Base-by-base conservation (phyloP, 1,284 basidiomycete genomes). In the Boletus smithii region DNA sequence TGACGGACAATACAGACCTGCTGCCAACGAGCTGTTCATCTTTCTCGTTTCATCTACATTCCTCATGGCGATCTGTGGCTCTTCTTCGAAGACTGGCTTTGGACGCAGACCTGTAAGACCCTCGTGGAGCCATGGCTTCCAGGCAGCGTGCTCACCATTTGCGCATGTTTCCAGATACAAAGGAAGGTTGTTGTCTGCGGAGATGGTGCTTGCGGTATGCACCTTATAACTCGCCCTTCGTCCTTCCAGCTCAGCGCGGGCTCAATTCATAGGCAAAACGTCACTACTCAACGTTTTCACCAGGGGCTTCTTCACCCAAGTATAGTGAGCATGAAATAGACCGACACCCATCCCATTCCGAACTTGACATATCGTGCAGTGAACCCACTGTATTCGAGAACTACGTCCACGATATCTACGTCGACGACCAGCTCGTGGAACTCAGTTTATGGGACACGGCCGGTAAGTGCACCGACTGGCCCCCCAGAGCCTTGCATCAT, bases 361-460 rank as follows among this genome's bases (percentile, higher is more conserved):
- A 27, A 5, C 34, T 9, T 18, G 4, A 34, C 33, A 17, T 14
- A 13, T 60, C n/a, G 10, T 14, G 20, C 49, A 92, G 90, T 58
- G 91, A 95, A 69, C 92, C 90, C 4, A 93, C 91, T 8, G 89
- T 93, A 8, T 94, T 95, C 56, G 92, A 95, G 68, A 95, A 95
- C 71, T 93, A 94, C 61, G 90, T 95, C 6, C 89, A 94, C 63
- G 86, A 90, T 54, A 69, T 93, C 38, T 77, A 78, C 53, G 80
- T 97, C 20, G 91, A 94, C 49, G 89, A 89, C 27, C 85, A 89
- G 56, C 65, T 79, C 17, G 84, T 97, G 10, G 95, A 98, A 63
- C 73, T 98, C 40, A 91, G 91, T 61, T 65, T 98, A 49, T 98
- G 95, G 95, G 95, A 98, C 66, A 97, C 95, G 33, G 95, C 95